phyloP scores from a whole-genome alignment of 805 yeast species.

The Saccharomycopsis sp. region DNA sequence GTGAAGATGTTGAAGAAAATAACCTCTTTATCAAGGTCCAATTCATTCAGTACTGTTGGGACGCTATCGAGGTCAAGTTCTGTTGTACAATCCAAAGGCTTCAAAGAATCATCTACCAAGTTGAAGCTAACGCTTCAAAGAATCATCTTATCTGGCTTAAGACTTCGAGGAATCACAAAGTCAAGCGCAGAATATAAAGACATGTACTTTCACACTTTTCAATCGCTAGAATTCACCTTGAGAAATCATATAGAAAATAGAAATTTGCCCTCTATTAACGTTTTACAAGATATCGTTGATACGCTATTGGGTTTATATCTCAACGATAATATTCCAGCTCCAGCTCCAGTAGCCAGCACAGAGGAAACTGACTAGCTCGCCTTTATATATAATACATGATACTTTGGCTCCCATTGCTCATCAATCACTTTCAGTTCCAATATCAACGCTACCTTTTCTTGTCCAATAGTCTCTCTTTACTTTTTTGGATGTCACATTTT shows the following conservation, averaged over 20 bases:
- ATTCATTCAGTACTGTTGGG: no score
- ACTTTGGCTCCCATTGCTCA: not conserved
- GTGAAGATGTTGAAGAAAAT: no score
- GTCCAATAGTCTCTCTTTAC: constrained; percentile 31
- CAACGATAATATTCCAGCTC: no score
- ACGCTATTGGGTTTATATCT: constrained; percentile 13
- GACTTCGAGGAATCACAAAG: constrained; percentile 15
- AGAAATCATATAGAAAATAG: constrained; percentile 2
- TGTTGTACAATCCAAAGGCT: not conserved
- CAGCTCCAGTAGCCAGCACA: no score
- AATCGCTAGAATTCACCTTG: constrained; percentile 16
- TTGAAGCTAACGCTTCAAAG: constrained; percentile 9
- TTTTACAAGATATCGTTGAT: constrained; percentile 14
- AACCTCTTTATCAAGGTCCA: no score
- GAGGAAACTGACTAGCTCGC: no score
- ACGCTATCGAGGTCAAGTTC: no score
- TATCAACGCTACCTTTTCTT: constrained; percentile 27
- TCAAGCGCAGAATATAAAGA: constrained; percentile 11
- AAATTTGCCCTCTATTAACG: constrained; percentile 8
- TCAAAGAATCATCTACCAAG: not conserved
- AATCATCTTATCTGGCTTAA: constrained; percentile 12
- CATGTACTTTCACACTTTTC: constrained; percentile 12
- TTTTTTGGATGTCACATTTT: constrained; percentile 2
- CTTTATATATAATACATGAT: no score
- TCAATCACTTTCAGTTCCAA: not conserved